phyloP scores from a whole-genome alignment of 2,329 filamentous ascomycete species.

The Beauveria australis region DNA sequence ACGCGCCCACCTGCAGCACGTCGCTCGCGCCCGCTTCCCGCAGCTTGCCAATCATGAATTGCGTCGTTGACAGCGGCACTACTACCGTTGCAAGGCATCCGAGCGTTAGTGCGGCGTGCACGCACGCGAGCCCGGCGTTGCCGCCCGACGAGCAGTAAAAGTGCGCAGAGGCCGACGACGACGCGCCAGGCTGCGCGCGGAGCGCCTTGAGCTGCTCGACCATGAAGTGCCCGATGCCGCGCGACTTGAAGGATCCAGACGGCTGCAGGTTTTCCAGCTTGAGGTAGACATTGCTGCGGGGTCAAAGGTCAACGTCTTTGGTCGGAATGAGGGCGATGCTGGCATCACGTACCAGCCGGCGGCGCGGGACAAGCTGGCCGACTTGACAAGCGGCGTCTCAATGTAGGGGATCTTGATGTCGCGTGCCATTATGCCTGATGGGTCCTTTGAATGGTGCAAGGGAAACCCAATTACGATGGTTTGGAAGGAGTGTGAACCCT shows the following conservation, averaged over 20 bases:
- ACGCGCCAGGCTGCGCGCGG: slow-evolving; percentile 7
- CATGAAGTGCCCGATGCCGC: slow-evolving; percentile 65
- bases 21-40: slow-evolving; percentile 50
- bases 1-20: slow-evolving; percentile 58
- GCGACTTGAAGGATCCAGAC: slow-evolving; percentile 76
- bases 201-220: slow-evolving; percentile 33
- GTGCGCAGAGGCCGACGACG: slow-evolving; percentile 29
- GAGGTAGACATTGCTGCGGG: slow-evolving; percentile 60
- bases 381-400: slow-evolving; percentile 60
- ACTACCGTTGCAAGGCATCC: slow-evolving; percentile 60
- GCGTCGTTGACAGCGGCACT: slow-evolving; percentile 56
- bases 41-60: slow-evolving; percentile 61
- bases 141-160: slow-evolving; percentile 71
- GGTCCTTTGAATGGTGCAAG: background rate
- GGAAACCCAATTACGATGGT: background rate
- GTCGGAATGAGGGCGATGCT: background rate
- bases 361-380: slow-evolving; percentile 52
- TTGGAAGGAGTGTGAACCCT: background rate
- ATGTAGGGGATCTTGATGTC: slow-evolving; percentile 45
- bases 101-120: slow-evolving; percentile 58
- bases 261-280: slow-evolving; percentile 79
- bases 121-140: slow-evolving; percentile 73
- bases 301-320: background rate
- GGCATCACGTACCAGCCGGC: slow-evolving; percentile 53
- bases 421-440: slow-evolving; percentile 3